Conservation (phyloP, 306 rosid genomes). For the Echinosophora koreensis region DNA sequence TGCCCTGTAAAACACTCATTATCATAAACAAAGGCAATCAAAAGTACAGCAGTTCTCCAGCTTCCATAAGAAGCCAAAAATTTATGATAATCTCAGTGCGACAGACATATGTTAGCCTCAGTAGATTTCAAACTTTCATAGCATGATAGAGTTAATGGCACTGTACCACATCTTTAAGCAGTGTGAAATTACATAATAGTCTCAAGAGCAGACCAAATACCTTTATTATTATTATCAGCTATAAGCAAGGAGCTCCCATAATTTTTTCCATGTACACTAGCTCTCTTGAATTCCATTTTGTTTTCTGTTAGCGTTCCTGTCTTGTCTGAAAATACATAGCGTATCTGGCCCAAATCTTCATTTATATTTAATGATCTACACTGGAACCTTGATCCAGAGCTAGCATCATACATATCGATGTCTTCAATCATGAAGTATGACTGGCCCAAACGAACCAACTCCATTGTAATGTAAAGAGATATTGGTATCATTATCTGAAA, state of each 20-base stretch:
- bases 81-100: conserved; percentile 9
- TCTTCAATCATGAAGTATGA: conserved; percentile 89
- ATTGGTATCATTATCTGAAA: conserved; percentile 96
- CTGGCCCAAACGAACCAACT: conserved; percentile 91
- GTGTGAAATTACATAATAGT: conserved; percentile 24
- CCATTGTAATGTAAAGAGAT: conserved; percentile 92
- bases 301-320: conserved; percentile 93
- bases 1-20: not conserved
- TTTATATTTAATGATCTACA: conserved; percentile 89
- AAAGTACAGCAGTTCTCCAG: not conserved
- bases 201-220: conserved; percentile 43
- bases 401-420: conserved; percentile 64
- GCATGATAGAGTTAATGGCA: conserved; percentile 10
- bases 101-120: not conserved
- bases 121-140: not conserved
- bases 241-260: conserved; percentile 58
- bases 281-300: conserved; percentile 86
- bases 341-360: conserved; percentile 91
- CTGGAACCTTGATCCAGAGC: conserved; percentile 76
- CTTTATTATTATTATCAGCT: conserved; percentile 44
- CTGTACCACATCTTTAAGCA: not conserved
- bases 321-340: conserved; percentile 86
- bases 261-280: conserved; percentile 67
- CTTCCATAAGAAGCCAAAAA: not conserved
- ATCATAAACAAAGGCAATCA: conserved; percentile 18